A percentile compares a stretch with the other conserved stretches of the same genome.
phyloP scores from a whole-genome alignment of 257 asterid species.

The Parsonsia alboflavescens region DNA sequence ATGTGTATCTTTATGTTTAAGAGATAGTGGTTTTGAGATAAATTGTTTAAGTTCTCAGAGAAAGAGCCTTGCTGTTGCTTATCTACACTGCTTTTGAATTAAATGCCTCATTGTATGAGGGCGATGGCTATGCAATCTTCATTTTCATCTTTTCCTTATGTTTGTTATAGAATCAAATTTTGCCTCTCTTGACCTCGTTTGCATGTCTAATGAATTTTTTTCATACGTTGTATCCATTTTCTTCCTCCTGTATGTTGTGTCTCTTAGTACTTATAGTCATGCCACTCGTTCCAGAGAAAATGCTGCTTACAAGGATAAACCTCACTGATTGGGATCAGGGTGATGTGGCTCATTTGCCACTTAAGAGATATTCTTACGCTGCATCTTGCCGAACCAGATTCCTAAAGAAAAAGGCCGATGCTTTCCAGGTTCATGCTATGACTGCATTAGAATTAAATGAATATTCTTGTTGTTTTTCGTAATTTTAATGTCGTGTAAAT shows the following conservation, averaged over 20 bases:
- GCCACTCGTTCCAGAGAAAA: slow-evolving; percentile 30
- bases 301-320: slow-evolving; percentile 30
- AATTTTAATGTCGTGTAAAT: not conserved
- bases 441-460: slow-evolving; percentile 12
- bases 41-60: not conserved
- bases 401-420: slow-evolving; percentile 29
- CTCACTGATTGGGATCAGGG: slow-evolving; percentile 29
- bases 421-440: slow-evolving; percentile 41
- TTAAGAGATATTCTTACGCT: slow-evolving; percentile 26
- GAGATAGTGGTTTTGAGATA: not conserved
- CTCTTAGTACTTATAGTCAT: not conserved
- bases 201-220: not conserved
- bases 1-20: not conserved
- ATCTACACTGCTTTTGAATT: not conserved
- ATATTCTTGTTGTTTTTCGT: not conserved
- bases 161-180: not conserved
- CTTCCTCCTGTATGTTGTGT: not conserved
- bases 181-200: not conserved
- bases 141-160: not conserved
- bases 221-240: not conserved
- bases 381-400: slow-evolving; percentile 25
- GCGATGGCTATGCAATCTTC: not conserved
- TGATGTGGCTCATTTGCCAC: slow-evolving; percentile 25
- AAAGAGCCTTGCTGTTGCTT: not conserved
- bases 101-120: not conserved